phyloP scores from a whole-genome alignment of 441 rosid species.

The Erodium moschatum region DNA sequence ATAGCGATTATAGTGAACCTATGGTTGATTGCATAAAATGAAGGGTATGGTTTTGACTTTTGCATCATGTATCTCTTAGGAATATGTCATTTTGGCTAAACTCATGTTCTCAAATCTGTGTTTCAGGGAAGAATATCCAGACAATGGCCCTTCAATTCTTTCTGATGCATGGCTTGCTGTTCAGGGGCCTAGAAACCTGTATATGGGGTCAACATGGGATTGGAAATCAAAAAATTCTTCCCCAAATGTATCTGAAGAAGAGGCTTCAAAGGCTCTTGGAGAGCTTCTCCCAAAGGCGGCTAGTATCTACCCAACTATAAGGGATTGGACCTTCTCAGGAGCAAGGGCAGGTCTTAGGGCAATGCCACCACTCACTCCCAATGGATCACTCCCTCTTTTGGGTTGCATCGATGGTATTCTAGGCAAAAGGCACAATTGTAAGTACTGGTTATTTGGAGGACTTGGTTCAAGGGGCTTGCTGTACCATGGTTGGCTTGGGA shows the following conservation, averaged over 20 bases:
- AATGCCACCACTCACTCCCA: constrained; percentile 70
- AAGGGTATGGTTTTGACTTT: neutral
- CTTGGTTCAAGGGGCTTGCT: constrained; percentile 82
- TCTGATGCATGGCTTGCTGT: constrained; percentile 86
- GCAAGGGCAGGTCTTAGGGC: constrained; percentile 86
- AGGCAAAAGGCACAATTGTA: constrained; percentile 30
- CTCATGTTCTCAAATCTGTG: constrained; percentile 11
- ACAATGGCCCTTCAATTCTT: constrained; percentile 58
- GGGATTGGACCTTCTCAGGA: constrained; percentile 50
- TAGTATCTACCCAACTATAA: constrained; percentile 52
- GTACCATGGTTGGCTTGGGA: constrained; percentile 77
- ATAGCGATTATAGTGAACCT: neutral
- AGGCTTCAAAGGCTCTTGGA: constrained; percentile 59
- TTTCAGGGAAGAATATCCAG: constrained; percentile 61
- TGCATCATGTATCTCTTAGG: neutral
- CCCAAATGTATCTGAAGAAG: constrained; percentile 50
- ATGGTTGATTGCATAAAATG: neutral
- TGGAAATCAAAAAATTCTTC: constrained; percentile 73
- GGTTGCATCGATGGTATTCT: constrained; percentile 55
- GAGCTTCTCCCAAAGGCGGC: constrained; percentile 75
- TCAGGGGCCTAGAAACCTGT: constrained; percentile 51
- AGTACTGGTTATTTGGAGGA: constrained; percentile 75
- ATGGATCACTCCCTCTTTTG: constrained; percentile 77
- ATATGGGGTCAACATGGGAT: constrained; percentile 84
- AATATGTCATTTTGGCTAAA: neutral